A percentile compares a stretch with the other conserved stretches of the same genome.
Conservation (phyloP, 768 basidiomycete species). For the Agrocybe pediades region DNA sequence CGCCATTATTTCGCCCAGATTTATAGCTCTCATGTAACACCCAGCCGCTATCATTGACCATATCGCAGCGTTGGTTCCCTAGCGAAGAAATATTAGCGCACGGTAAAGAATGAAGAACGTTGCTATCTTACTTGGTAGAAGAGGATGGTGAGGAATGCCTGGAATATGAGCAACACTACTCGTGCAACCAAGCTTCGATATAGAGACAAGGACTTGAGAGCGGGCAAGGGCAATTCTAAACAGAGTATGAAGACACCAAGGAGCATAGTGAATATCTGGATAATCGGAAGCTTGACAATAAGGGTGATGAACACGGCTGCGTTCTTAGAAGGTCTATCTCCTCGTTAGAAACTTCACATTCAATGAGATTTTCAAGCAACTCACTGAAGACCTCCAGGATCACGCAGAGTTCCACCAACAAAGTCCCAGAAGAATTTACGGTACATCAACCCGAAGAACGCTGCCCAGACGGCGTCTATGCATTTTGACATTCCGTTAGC, state of each 20-base stretch:
- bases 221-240: constrained; percentile 73
- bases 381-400: constrained; percentile 80
- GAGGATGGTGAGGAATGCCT: constrained; percentile 62
- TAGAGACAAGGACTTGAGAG: constrained; percentile 52
- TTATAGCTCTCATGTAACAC: constrained; percentile 68
- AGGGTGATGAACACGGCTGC: constrained; percentile 66
- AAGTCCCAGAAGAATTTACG: constrained; percentile 99
- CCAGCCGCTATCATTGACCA: constrained; percentile 75
- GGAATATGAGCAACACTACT: constrained; percentile 63
- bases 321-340: constrained; percentile 58
- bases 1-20: constrained; percentile 69
- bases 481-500: constrained; percentile 12
- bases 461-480: constrained; percentile 78
- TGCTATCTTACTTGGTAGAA: constrained; percentile 69
- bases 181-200: constrained; percentile 68
- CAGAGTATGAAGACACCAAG: constrained; percentile 60
- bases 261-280: constrained; percentile 70
- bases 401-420: constrained; percentile 74
- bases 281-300: constrained; percentile 76
- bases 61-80: constrained; percentile 85
- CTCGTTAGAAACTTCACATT: not conserved
- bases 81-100: not conserved
- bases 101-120: not conserved
- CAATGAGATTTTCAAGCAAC: constrained; percentile 27
- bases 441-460: constrained; percentile 78